These are phyloP conservation scores for Colletotrichum sp. DNA, from an alignment of 2,329 filamentous ascomycete species.

Conservation along the genomic window DNA sequence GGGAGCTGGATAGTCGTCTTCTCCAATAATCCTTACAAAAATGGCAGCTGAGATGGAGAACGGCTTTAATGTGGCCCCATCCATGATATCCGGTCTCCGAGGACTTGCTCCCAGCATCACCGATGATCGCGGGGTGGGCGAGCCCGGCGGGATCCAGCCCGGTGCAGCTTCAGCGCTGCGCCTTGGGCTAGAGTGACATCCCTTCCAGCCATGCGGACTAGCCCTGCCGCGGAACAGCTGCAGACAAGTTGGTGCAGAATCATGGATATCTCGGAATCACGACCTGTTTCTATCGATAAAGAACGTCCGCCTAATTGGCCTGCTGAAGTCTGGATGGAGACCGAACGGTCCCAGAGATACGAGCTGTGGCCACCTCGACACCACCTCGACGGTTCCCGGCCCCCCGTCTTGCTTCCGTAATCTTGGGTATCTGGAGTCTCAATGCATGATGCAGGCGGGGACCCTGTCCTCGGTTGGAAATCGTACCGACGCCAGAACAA, in stretches of 20 bases:
- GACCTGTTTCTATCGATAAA: neutral
- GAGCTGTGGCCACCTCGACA: neutral
- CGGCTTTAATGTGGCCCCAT: neutral
- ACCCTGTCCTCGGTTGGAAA: neutral
- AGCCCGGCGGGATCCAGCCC: neutral
- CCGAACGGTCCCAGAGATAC: neutral
- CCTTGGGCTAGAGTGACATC: neutral
- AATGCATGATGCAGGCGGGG: neutral
- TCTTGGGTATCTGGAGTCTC: neutral
- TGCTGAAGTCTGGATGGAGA: neutral
- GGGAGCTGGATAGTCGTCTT: neutral
- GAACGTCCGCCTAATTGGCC: neutral
- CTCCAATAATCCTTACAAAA: neutral
- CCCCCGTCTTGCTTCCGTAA: neutral
- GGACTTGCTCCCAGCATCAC: neutral
- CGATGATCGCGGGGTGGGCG: neutral
- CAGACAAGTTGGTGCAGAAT: neutral
- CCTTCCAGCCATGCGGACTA: neutral
- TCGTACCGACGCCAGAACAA: neutral
- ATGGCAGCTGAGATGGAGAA: neutral
- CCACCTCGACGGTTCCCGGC: neutral
- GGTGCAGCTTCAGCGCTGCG: neutral
- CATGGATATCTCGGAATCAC: neutral
- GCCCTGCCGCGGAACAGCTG: conserved; percentile 1
- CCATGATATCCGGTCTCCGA: neutral